Evolutionary conservation across 768 basidiomycete genomes (phyloP).

Genomic region (Termitomyces heimii): DNA sequence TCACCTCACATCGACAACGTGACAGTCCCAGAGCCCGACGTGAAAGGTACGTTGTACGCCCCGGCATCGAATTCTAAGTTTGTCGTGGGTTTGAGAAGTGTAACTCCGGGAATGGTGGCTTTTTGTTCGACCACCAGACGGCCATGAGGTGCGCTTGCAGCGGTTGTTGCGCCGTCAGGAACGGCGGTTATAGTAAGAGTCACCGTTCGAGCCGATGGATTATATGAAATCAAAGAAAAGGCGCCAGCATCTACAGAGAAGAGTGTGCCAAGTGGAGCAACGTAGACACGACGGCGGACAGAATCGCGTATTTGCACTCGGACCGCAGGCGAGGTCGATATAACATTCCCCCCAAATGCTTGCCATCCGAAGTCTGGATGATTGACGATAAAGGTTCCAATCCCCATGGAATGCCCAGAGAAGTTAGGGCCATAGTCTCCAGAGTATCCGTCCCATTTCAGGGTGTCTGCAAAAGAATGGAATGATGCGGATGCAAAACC

Average conservation of each 20-base stretch:
- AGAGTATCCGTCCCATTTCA: slow-evolving; percentile 53
- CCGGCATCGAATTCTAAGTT: slow-evolving; percentile 35
- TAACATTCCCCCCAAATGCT: slow-evolving; percentile 47
- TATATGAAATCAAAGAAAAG: slow-evolving; percentile 36
- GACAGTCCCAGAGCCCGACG: slow-evolving; percentile 30
- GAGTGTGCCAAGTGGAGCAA: slow-evolving; percentile 42
- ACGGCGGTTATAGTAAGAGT: slow-evolving; percentile 33
- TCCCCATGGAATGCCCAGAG: slow-evolving; percentile 47
- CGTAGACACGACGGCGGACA: slow-evolving; percentile 43
- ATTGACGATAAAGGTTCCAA: slow-evolving; percentile 40
- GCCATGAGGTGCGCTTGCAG: slow-evolving; percentile 40
- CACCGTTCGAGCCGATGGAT: slow-evolving; percentile 32
- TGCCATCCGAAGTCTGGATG: slow-evolving; percentile 59
- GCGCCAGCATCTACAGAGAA: slow-evolving; percentile 47
- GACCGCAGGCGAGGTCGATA: slow-evolving; percentile 33
- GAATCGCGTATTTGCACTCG: slow-evolving; percentile 41
- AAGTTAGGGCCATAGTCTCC: slow-evolving; percentile 59
- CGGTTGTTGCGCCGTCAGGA: slow-evolving; percentile 30
- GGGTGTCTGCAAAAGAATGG: slow-evolving; percentile 52
- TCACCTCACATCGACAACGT: slow-evolving; percentile 19
- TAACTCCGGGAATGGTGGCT: slow-evolving; percentile 30
- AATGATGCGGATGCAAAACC: slow-evolving; percentile 56
- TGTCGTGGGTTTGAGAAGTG: slow-evolving; percentile 31
- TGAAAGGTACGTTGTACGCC: slow-evolving; percentile 40
- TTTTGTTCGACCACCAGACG: slow-evolving; percentile 41